These are phyloP conservation scores for Lasiodiplodia gonubiensis DNA, from an alignment of 2,329 filamentous ascomycete species.

Conservation along the genomic window DNA sequence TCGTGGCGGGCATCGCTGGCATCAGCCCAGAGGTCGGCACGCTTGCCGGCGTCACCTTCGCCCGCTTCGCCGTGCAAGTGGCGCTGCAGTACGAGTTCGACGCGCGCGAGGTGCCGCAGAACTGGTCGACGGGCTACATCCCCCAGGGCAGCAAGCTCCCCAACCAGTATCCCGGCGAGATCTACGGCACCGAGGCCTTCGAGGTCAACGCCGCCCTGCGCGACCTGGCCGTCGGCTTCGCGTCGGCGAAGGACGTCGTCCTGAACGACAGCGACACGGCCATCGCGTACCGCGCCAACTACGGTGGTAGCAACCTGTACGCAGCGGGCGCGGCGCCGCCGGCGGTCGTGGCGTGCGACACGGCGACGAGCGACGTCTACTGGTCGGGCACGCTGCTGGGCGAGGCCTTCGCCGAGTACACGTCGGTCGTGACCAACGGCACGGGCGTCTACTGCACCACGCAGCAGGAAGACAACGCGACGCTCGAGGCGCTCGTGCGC, in stretches of 20 bases:
- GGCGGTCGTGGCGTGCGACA: constrained; percentile 40
- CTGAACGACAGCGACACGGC: constrained; percentile 47
- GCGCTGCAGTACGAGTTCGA: constrained; percentile 79
- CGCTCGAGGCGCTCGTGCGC: constrained; percentile 41
- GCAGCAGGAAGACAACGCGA: constrained; percentile 46
- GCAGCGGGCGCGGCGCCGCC: constrained; percentile 37
- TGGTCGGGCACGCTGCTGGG: constrained; percentile 39
- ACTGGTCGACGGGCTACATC: constrained; percentile 72
- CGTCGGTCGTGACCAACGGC: constrained; percentile 43
- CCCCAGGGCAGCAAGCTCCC: constrained; percentile 65
- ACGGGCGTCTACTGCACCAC: constrained; percentile 45
- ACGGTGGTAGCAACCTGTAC: constrained; percentile 35
- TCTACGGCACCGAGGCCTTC: constrained; percentile 53
- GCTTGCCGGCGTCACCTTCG: constrained; percentile 69
- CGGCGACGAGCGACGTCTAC: constrained; percentile 40
- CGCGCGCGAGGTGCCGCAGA: constrained; percentile 67
- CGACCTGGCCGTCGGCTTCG: constrained; percentile 41
- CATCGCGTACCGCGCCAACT: constrained; percentile 46
- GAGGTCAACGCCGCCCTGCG: constrained; percentile 49
- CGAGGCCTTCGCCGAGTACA: constrained; percentile 39
- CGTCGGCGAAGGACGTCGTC: constrained; percentile 40
- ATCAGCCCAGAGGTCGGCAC: constrained; percentile 72
- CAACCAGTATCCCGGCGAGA: constrained; percentile 45
- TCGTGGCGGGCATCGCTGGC: constrained; percentile 75
- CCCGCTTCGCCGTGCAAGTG: constrained; percentile 73